A percentile compares a stretch with the other conserved stretches of the same genome.
These are phyloP conservation scores for Nemania diffusa DNA, from an alignment of 2,329 filamentous ascomycete genomes.

Conservation along the genomic window DNA sequence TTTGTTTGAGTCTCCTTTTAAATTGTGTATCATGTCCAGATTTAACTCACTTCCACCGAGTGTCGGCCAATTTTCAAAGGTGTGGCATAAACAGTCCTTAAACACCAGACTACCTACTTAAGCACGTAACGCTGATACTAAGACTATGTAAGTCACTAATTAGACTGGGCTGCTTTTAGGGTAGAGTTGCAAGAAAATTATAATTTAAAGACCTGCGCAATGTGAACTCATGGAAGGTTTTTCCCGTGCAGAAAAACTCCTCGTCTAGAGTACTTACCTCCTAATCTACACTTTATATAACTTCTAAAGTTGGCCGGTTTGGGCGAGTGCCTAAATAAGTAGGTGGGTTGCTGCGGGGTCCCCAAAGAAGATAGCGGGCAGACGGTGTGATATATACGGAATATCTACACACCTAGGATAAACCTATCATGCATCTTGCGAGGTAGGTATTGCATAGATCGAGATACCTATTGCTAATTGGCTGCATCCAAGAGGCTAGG, in stretches of 20 bases:
- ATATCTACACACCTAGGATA: slow-evolving; percentile 1
- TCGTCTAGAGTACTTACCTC: not conserved
- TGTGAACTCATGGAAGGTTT: not conserved
- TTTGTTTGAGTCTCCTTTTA: not conserved
- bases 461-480: not conserved
- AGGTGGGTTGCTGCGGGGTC: slow-evolving; percentile 34
- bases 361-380: slow-evolving; percentile 2
- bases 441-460: not conserved
- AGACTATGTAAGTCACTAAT: too few species aligned
- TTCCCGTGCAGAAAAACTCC: too few species aligned
- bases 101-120: too few species aligned
- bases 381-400: not conserved
- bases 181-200: too few species aligned
- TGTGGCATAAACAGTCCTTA: not conserved
- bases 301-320: not conserved
- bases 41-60: not conserved
- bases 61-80: not conserved
- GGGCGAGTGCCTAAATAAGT: slow-evolving; percentile 29
- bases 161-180: too few species aligned
- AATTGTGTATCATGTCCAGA: not conserved
- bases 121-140: too few species aligned
- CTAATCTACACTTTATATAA: not conserved
- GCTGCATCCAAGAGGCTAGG: not conserved
- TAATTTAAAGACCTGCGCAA: too few species aligned
- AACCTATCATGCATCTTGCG: slow-evolving; percentile 4